Conservation (phyloP, 2,329 filamentous ascomycete species). For the Byssochlamys sp. region DNA sequence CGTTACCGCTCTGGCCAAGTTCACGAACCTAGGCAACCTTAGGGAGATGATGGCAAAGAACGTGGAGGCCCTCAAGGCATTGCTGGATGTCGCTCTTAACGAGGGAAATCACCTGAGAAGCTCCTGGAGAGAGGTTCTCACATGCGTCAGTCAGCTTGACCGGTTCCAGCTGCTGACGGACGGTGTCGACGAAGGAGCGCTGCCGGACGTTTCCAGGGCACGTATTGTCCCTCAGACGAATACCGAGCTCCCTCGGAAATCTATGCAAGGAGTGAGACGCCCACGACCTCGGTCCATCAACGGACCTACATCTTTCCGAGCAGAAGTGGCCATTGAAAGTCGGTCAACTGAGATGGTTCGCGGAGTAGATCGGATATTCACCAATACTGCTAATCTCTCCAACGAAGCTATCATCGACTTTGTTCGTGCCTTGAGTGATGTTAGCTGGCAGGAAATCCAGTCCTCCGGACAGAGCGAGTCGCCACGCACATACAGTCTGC, state of each 20-base stretch:
- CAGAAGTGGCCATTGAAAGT: slow-evolving; percentile 82
- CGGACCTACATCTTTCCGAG: slow-evolving; percentile 49
- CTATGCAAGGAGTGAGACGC: slow-evolving; percentile 48
- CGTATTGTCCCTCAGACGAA: slow-evolving; percentile 56
- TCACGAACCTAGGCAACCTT: slow-evolving; percentile 90
- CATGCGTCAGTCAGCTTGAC: slow-evolving; percentile 91
- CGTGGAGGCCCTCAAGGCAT: slow-evolving; percentile 80
- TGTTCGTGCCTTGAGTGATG: slow-evolving; percentile 80
- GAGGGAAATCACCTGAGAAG: slow-evolving; percentile 82
- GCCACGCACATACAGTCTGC: slow-evolving; percentile 88
- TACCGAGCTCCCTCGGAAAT: slow-evolving; percentile 52
- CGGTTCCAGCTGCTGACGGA: slow-evolving; percentile 88
- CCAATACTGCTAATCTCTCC: slow-evolving; percentile 84
- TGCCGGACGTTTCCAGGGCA: slow-evolving; percentile 84
- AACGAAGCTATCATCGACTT: slow-evolving; percentile 95
- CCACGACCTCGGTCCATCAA: slow-evolving; percentile 39
- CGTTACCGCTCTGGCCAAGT: slow-evolving; percentile 81
- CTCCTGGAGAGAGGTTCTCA: slow-evolving; percentile 91
- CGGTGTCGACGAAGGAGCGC: slow-evolving; percentile 81
- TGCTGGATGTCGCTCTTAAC: slow-evolving; percentile 83
- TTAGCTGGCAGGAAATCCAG: slow-evolving; percentile 98
- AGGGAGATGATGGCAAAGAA: slow-evolving; percentile 95
- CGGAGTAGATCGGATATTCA: slow-evolving; percentile 90
- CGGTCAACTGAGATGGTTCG: slow-evolving; percentile 88
- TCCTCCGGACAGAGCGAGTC: slow-evolving; percentile 93